phyloP scores from a whole-genome alignment of 83 land plant species.

The Picea engelmannii region DNA sequence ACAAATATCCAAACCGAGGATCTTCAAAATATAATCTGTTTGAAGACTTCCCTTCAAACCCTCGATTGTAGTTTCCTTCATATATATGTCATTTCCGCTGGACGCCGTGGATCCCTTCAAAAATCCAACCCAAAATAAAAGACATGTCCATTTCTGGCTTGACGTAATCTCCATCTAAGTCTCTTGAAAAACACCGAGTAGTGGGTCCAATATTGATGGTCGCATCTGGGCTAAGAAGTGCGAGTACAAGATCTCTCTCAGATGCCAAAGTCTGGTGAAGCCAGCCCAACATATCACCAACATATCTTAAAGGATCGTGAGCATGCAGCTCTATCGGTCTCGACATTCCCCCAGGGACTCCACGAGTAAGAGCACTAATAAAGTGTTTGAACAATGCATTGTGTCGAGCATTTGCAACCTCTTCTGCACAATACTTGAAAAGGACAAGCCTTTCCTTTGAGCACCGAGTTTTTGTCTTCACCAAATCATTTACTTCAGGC shows the following conservation, averaged over 20 bases:
- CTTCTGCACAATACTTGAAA: too few species aligned
- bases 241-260: constrained; percentile 86
- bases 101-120: constrained; percentile 88
- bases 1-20: too few species aligned
- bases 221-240: constrained; percentile 82
- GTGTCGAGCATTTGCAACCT: too few species aligned
- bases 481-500: too few species aligned
- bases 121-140: constrained; percentile 89
- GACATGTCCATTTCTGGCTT: constrained; percentile 65
- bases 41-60: too few species aligned
- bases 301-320: constrained; percentile 96
- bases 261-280: constrained; percentile 99
- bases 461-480: too few species aligned
- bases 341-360: constrained; percentile 97
- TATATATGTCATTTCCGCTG: too few species aligned
- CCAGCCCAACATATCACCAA: constrained; percentile 99
- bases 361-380: constrained; percentile 95
- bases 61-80: too few species aligned
- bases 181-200: constrained; percentile 43
- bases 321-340: constrained; percentile 99
- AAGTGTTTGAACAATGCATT: constrained; percentile 93
- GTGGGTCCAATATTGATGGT: constrained; percentile 53
- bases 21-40: too few species aligned
- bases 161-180: constrained; percentile 35
- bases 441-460: too few species aligned